These are phyloP conservation scores for Malbranchea zuffiana DNA, from an alignment of 2,329 filamentous ascomycete genomes.

Conservation along the genomic window DNA sequence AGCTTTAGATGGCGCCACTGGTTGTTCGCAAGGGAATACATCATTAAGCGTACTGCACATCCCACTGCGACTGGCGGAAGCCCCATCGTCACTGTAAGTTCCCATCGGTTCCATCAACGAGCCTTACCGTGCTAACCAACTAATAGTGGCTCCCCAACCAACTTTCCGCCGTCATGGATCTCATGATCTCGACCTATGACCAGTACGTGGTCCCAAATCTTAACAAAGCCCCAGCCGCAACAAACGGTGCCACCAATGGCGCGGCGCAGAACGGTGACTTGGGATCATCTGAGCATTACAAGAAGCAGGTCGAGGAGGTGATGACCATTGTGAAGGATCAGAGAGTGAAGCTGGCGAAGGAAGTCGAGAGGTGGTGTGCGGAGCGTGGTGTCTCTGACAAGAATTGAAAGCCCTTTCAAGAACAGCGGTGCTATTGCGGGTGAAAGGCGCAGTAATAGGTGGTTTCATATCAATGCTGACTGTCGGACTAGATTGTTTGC, in stretches of 20 bases:
- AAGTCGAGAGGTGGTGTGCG: conserved; percentile 38
- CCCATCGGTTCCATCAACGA: neutral
- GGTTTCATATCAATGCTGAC: too few relatives aligned
- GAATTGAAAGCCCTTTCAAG: too few relatives aligned
- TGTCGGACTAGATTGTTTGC: too few relatives aligned
- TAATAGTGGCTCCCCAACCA: conserved; percentile 39
- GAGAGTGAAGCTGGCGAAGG: conserved; percentile 30
- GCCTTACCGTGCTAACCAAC: neutral
- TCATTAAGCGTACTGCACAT: conserved; percentile 36
- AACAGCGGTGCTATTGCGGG: too few relatives aligned
- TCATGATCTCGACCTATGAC: conserved; percentile 39
- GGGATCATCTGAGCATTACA: conserved; percentile 18
- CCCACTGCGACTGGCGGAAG: conserved; percentile 40
- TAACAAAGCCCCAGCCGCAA: conserved; percentile 18
- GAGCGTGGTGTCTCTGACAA: conserved; percentile 31
- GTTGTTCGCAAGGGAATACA: conserved; percentile 40
- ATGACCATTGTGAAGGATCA: conserved; percentile 27
- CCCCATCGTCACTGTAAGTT: conserved; percentile 37
- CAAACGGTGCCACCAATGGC: conserved; percentile 11
- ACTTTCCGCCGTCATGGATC: conserved; percentile 38
- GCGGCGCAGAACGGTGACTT: conserved; percentile 17
- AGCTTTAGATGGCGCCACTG: conserved; percentile 42
- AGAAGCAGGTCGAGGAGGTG: conserved; percentile 23
- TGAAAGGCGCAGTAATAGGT: too few relatives aligned
- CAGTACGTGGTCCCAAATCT: conserved; percentile 24